These are phyloP conservation scores for Blepharisma undulans DNA, from an alignment of 169 alveolate genomes.

Conservation along the genomic window DNA sequence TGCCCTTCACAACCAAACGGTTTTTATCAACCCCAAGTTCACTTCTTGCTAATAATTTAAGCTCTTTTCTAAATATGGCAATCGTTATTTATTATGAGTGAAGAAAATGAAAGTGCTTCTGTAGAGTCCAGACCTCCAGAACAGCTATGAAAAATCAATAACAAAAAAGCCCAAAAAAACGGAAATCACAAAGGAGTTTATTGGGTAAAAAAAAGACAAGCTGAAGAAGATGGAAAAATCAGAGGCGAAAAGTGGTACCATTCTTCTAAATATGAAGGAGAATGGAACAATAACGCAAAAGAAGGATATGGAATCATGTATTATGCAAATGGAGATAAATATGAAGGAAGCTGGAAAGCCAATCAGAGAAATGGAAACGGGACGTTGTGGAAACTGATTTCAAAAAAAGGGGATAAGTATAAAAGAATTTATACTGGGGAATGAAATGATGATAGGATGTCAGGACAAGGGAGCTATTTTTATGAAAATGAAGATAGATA, in stretches of 20 bases:
- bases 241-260: constrained; percentile 77
- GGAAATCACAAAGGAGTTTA: constrained; percentile 81
- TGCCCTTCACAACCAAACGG: constrained; percentile 39
- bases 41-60: constrained; percentile 21
- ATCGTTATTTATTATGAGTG: not conserved
- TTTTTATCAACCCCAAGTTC: constrained; percentile 40
- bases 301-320: constrained; percentile 84
- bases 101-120: not conserved
- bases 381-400: constrained; percentile 81
- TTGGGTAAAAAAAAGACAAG: constrained; percentile 83
- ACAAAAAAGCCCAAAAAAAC: constrained; percentile 81
- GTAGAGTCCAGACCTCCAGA: not conserved
- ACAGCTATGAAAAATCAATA: constrained; percentile 47
- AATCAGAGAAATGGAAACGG: constrained; percentile 83
- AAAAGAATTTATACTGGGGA: constrained; percentile 87
- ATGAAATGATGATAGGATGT: constrained; percentile 80
- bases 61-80: not conserved
- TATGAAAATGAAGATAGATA: constrained; percentile 83
- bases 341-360: constrained; percentile 83
- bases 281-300: constrained; percentile 81
- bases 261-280: constrained; percentile 79
- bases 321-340: constrained; percentile 81
- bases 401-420: constrained; percentile 56
- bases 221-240: constrained; percentile 81
- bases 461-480: constrained; percentile 85